Conservation (phyloP, 805 yeast species). For the Wickerhamomyces hampshirensis region DNA sequence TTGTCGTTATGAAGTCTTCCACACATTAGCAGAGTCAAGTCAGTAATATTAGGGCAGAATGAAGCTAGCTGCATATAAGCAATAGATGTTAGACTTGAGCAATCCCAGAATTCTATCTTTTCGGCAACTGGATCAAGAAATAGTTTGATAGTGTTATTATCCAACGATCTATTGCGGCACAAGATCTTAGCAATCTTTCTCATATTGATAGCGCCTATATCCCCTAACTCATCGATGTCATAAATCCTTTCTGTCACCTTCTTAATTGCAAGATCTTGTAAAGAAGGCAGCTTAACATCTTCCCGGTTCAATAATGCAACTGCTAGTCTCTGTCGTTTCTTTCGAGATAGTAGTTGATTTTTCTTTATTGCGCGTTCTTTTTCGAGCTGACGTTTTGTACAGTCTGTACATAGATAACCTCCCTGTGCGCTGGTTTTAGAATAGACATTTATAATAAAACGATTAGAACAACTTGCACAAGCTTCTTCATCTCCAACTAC, state of each 20-base stretch:
- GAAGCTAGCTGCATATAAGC: conserved; percentile 69
- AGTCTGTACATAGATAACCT: conserved; percentile 65
- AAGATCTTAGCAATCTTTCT: conserved; percentile 70
- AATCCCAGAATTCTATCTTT: conserved; percentile 81
- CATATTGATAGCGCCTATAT: conserved; percentile 71
- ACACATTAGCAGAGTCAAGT: conserved; percentile 79
- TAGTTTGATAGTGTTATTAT: conserved; percentile 64
- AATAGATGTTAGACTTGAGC: conserved; percentile 69
- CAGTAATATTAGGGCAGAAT: conserved; percentile 67
- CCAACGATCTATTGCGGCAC: conserved; percentile 75
- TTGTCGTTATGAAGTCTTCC: conserved; percentile 85
- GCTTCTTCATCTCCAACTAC: conserved; percentile 49
- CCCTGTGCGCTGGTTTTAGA: conserved; percentile 47
- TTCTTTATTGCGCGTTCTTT: conserved; percentile 40
- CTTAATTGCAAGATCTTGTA: conserved; percentile 79
- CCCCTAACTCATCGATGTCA: conserved; percentile 80
- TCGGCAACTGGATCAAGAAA: conserved; percentile 60
- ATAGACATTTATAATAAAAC: conserved; percentile 62
- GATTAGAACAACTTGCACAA: conserved; percentile 59
- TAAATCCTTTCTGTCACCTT: conserved; percentile 62
- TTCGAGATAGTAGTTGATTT: conserved; percentile 60
- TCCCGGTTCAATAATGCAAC: conserved; percentile 76
- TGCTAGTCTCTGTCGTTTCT: conserved; percentile 74
- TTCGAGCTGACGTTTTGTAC: conserved; percentile 41
- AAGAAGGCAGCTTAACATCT: conserved; percentile 55